Evolutionary conservation across 495 filamentous ascomycete species (phyloP).

Genomic region (Talaromyces stipitatus): DNA sequence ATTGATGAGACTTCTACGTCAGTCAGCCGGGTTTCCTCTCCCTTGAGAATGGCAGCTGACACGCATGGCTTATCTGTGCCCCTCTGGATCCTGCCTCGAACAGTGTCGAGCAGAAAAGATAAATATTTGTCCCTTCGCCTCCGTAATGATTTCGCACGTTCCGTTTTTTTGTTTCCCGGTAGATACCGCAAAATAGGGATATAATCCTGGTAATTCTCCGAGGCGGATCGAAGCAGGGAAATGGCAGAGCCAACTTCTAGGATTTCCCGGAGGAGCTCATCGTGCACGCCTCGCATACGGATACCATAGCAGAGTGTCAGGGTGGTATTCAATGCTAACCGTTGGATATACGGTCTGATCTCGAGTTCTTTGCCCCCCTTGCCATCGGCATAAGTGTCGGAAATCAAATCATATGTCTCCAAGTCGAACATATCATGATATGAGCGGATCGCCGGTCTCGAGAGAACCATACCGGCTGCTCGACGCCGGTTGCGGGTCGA

Average conservation of each 20-base stretch:
- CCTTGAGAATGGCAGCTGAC: not conserved
- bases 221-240: not conserved
- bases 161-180: not conserved
- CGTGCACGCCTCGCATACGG: not conserved
- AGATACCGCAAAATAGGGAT: not conserved
- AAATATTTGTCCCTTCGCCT: not conserved
- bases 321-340: not conserved
- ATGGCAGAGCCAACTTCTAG: not conserved
- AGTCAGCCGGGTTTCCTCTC: not conserved
- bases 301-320: not conserved
- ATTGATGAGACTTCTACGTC: not conserved
- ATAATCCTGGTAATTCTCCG: not conserved
- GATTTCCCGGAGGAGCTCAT: not conserved
- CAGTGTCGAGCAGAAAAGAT: not conserved
- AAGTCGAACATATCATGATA: not conserved
- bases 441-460: not conserved
- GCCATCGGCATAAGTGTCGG: not conserved
- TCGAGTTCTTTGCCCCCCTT: not conserved
- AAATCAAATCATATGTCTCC: not conserved
- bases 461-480: not conserved
- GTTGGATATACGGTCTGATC: not conserved
- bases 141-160: not conserved
- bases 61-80: not conserved
- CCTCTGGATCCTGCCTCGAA: not conserved
- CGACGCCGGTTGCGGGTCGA: not conserved